Conservation (phyloP, 1,139 yeast species). For the Suhomyces bokatorum region DNA sequence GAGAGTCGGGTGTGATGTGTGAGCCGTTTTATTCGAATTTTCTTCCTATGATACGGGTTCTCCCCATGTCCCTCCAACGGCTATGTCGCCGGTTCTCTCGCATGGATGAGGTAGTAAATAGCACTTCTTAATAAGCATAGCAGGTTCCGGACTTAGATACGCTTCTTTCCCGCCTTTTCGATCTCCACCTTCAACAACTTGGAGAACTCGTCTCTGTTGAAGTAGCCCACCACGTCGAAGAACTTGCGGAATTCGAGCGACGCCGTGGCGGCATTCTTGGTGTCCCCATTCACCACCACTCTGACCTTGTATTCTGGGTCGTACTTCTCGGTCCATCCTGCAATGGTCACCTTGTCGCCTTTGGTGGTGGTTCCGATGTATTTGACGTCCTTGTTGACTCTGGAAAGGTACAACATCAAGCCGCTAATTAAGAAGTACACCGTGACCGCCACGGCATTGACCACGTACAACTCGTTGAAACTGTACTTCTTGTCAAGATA, state of each 20-base stretch:
- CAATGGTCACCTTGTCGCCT: slow-evolving; percentile 37
- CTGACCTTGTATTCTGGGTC: slow-evolving; percentile 47
- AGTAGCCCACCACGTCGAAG: slow-evolving; percentile 49
- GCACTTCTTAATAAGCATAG: background rate
- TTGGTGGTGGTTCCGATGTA: slow-evolving; percentile 55
- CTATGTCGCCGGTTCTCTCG: slow-evolving; percentile 51
- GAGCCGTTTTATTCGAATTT: slow-evolving; percentile 63
- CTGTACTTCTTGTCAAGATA: slow-evolving; percentile 62
- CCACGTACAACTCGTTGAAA: slow-evolving; percentile 40
- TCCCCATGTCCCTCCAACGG: slow-evolving; percentile 53
- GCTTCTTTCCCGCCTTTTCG: slow-evolving; percentile 15
- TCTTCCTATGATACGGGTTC: slow-evolving; percentile 50
- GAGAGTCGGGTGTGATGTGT: slow-evolving; percentile 55
- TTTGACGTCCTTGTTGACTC: slow-evolving; percentile 54
- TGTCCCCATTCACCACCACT: slow-evolving; percentile 31
- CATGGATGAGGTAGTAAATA: slow-evolving; percentile 42
- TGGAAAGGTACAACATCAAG: slow-evolving; percentile 50
- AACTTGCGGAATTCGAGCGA: slow-evolving; percentile 42
- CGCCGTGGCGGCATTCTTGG: slow-evolving; percentile 19
- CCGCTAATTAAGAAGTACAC: slow-evolving; percentile 58
- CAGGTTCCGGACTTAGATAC: slow-evolving; percentile 1
- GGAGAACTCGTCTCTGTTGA: slow-evolving; percentile 42
- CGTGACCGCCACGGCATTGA: slow-evolving; percentile 38
- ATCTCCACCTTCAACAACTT: slow-evolving; percentile 32
- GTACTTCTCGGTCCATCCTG: slow-evolving; percentile 39